Percentiles rank a stretch among this genome's conserved stretches.
Conservation (phyloP, 2,329 filamentous ascomycete genomes). For the Sporothrix schenckii region DNA sequence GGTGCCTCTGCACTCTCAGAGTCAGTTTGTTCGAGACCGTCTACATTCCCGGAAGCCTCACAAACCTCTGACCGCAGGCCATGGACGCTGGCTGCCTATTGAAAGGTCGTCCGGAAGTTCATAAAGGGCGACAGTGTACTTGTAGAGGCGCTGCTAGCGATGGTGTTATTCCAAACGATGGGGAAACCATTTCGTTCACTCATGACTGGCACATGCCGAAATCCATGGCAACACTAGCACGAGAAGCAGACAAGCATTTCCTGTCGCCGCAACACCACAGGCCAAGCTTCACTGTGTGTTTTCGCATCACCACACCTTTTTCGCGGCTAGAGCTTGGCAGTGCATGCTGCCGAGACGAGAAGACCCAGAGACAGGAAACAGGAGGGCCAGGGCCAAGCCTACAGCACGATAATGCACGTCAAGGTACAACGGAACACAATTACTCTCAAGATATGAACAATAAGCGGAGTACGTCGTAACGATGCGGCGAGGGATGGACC, state of each 20-base stretch:
- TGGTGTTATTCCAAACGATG: too few species aligned
- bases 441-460: not conserved
- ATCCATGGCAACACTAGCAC: not conserved
- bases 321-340: not conserved
- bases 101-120: too few species aligned
- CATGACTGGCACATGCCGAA: not conserved
- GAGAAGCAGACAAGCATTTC: slow-evolving; percentile 7
- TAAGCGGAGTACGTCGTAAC: not conserved
- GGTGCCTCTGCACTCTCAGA: not conserved
- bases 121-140: too few species aligned
- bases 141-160: too few species aligned
- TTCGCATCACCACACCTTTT: not conserved
- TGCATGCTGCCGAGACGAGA: slow-evolving; percentile 12
- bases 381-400: slow-evolving; percentile 16
- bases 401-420: slow-evolving; percentile 26
- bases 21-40: not conserved
- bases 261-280: slow-evolving; percentile 10
- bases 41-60: not conserved
- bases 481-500: not conserved
- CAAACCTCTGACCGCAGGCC: too few species aligned
- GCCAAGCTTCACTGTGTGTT: slow-evolving; percentile 20
- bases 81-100: too few species aligned
- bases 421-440: slow-evolving; percentile 11
- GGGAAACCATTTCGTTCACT: too few species aligned
- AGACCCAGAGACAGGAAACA: not conserved